Evolutionary conservation across 2,329 filamentous ascomycete genomes (phyloP).

Genomic region (Aspergillus latus): DNA sequence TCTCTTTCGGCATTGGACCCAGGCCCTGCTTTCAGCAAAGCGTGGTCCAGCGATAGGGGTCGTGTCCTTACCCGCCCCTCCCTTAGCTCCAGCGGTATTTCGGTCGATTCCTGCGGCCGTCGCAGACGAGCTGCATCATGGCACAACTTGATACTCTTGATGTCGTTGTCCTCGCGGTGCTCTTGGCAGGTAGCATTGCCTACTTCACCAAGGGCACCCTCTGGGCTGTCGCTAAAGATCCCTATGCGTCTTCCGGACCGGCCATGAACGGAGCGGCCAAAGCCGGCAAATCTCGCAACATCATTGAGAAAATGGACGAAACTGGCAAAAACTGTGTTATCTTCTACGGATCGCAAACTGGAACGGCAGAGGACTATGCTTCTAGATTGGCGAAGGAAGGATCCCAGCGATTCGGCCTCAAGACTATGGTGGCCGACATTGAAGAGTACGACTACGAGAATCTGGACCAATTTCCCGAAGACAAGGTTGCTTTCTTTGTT

Average conservation of each 20-base stretch:
- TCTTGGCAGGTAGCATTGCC: constrained; percentile 82
- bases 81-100: constrained; percentile 2
- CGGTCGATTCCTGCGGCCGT: neutral
- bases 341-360: constrained; percentile 98
- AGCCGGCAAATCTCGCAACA: constrained; percentile 83
- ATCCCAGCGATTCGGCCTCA: constrained; percentile 90
- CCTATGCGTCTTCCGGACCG: constrained; percentile 72
- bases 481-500: constrained; percentile 93
- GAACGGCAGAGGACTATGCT: constrained; percentile 97
- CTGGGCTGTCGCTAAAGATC: constrained; percentile 79
- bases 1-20: neutral
- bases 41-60: constrained; percentile 14
- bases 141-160: constrained; percentile 95
- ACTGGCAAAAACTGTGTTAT: constrained; percentile 95
- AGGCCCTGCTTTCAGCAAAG: constrained; percentile 9
- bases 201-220: constrained; percentile 98
- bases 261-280: constrained; percentile 65
- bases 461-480: constrained; percentile 79
- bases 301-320: constrained; percentile 95
- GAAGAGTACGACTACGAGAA: constrained; percentile 98
- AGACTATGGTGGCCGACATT: constrained; percentile 96
- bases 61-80: constrained; percentile 7
- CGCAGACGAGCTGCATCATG: constrained; percentile 55
- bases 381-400: constrained; percentile 95
- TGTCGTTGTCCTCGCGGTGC: constrained; percentile 80